Evolutionary conservation across 495 filamentous ascomycete genomes (phyloP).

Genomic region (Talaromyces liani): DNA sequence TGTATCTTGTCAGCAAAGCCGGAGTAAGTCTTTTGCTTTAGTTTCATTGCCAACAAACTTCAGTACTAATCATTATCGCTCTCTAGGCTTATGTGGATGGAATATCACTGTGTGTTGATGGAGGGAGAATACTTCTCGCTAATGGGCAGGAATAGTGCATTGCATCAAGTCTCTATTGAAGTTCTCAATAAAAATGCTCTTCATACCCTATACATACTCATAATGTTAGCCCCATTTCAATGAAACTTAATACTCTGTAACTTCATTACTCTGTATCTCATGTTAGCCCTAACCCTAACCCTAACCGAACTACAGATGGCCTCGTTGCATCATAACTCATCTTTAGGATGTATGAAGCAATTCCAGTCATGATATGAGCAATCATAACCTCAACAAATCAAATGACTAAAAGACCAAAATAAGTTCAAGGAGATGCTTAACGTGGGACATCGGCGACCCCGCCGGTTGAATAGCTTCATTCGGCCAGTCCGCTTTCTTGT

Average conservation of each 20-base stretch:
- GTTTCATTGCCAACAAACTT: neutral
- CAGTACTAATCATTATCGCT: conserved; percentile 3
- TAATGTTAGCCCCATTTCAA: neutral
- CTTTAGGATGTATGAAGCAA: neutral
- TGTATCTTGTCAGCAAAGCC: conserved; percentile 34
- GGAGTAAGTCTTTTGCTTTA: conserved; percentile 18
- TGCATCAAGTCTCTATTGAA: neutral
- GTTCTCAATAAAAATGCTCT: no score
- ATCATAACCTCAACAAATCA: neutral
- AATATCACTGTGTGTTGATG: conserved; percentile 29
- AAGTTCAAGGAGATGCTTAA: neutral
- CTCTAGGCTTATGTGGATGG: conserved; percentile 29
- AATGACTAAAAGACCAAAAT: neutral
- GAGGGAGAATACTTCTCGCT: conserved; percentile 26
- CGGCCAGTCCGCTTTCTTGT: neutral
- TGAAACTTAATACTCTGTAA: neutral
- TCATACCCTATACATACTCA: neutral
- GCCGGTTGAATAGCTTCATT: neutral
- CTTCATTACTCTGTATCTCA: neutral
- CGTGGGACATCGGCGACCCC: neutral
- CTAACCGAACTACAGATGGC: neutral
- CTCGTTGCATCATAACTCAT: no score
- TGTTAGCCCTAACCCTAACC: neutral
- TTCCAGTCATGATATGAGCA: neutral
- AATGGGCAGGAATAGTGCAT: conserved; percentile 27